These are phyloP conservation scores for Casuarina equisetifolia DNA, from an alignment of 306 rosid species.

Conservation along the genomic window DNA sequence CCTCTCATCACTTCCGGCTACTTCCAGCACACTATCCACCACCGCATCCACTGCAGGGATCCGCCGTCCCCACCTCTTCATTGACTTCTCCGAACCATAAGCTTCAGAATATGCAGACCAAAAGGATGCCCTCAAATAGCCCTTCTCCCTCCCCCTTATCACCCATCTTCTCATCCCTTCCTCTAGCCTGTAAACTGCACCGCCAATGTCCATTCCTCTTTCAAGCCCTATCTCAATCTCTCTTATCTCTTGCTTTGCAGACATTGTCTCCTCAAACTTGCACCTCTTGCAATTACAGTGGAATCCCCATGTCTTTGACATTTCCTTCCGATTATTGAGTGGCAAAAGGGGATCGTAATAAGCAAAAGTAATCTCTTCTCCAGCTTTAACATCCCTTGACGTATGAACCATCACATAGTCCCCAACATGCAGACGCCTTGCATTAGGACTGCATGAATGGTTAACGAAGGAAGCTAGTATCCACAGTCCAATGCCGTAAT, in stretches of 20 bases:
- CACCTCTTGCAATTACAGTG: conserved; percentile 78
- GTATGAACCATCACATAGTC: conserved; percentile 74
- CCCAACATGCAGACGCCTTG: conserved; percentile 75
- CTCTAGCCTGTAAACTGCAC: conserved; percentile 57
- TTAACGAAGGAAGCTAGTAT: conserved; percentile 69
- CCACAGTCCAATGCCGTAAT: conserved; percentile 84
- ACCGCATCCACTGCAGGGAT: conserved; percentile 48
- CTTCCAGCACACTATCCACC: conserved; percentile 58
- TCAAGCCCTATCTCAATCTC: conserved; percentile 73
- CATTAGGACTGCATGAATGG: conserved; percentile 81
- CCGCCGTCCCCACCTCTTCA: conserved; percentile 75
- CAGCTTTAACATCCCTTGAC: conserved; percentile 75
- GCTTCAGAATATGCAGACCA: conserved; percentile 60
- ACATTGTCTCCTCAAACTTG: conserved; percentile 58
- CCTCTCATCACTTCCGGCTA: conserved; percentile 79
- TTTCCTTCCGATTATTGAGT: conserved; percentile 50
- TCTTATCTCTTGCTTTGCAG: conserved; percentile 43
- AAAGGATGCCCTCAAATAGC: conserved; percentile 68
- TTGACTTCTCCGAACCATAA: conserved; percentile 53
- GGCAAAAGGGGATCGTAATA: conserved; percentile 62
- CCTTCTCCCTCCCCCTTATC: conserved; percentile 70
- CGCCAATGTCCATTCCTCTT: conserved; percentile 63
- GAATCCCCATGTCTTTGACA: conserved; percentile 72
- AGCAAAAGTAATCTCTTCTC: conserved; percentile 75
- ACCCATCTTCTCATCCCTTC: conserved; percentile 73